phyloP scores from a whole-genome alignment of 2,329 filamentous ascomycete genomes.

The Torrubiellomyces zombiae region DNA sequence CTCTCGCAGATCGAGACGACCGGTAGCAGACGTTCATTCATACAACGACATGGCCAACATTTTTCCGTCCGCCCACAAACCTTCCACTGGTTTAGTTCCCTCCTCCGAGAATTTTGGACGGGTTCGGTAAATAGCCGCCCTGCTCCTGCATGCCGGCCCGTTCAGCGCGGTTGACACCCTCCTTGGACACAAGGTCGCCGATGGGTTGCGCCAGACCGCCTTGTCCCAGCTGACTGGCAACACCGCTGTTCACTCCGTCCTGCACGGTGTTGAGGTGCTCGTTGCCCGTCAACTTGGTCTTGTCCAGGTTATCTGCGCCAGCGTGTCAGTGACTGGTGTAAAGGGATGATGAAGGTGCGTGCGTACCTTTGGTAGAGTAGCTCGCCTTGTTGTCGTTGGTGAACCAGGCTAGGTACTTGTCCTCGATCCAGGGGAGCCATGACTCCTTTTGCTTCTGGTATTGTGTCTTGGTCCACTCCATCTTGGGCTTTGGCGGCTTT shows the following conservation, averaged over 20 bases:
- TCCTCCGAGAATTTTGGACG: too few relatives aligned
- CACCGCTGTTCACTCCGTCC: slow-evolving; percentile 47
- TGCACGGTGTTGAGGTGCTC: slow-evolving; percentile 51
- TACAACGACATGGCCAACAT: too few relatives aligned
- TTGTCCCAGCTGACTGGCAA: slow-evolving; percentile 47
- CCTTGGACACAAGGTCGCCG: slow-evolving; percentile 44
- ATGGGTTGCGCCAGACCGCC: slow-evolving; percentile 49
- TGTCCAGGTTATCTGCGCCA: slow-evolving; percentile 50
- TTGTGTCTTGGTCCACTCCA: slow-evolving; percentile 42
- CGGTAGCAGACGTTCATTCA: too few relatives aligned
- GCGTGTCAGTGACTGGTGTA: too few relatives aligned
- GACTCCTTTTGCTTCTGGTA: slow-evolving; percentile 59
- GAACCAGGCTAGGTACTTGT: slow-evolving; percentile 55
- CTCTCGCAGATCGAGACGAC: too few relatives aligned
- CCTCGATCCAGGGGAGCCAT: slow-evolving; percentile 66
- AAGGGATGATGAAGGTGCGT: background rate
- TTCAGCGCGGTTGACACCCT: slow-evolving; percentile 50
- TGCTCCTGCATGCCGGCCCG: slow-evolving; percentile 45
- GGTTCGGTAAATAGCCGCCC: slow-evolving; percentile 1
- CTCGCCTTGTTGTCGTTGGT: slow-evolving; percentile 63
- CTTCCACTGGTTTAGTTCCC: too few relatives aligned
- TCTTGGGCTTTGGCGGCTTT: too few relatives aligned
- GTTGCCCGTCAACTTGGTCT: slow-evolving; percentile 53
- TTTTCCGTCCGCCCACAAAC: too few relatives aligned
- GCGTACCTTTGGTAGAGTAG: slow-evolving; percentile 50